Base-by-base conservation (phyloP, 2,329 filamentous ascomycete species). In the Sporothrix euskadiensis region DNA sequence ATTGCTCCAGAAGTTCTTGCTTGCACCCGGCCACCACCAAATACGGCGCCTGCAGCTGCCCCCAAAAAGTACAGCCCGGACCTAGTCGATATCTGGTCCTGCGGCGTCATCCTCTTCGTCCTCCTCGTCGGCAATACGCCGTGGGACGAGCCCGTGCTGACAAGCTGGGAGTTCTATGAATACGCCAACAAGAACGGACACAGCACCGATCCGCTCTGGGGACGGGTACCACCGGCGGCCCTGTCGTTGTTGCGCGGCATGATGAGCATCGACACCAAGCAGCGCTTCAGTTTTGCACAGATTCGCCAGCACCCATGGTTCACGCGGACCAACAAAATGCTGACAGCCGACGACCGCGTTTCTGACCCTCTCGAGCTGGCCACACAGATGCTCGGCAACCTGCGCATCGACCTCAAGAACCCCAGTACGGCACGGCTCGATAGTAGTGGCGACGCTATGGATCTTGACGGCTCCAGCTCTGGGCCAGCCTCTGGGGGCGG, bases 101-200 rank as follows among this genome's bases (percentile, higher is more conserved):
- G 94, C 78, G 96, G 96, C 47, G 94, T 99, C 71, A 97, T 99
- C n/a, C 85, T 99, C 4, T 99, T 99, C 79, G 96, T 98, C 49
- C 85, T 99, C 4, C 85, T 99, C 3, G 94, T 97, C 0, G 96
- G 96, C 10, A 99, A 99, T 80, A 99, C 96, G 1, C 96, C 96
- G 0, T 99, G 96, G 96, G 96, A 98, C 79, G 93, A 96, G 80
- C 96, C 96, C 0, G 95, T 94, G 2, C 84, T 88, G 73, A 73
- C 72, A 16, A 98, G 94, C 80, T 97, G 93, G 85, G 96, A 99
- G 82, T 99, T 92, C 78, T 89, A 92, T 78, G 94, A 98, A 81
- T 99, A 97, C 80, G 85, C 92, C 56, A 88, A 89, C 74, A 93
- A 90, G 1, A 90, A 91, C 71, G 93, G 94, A n/a, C 89, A 90